Percentiles rank a stretch among this genome's conserved stretches.
Evolutionary conservation across 2,329 filamentous ascomycete genomes (phyloP).

Genomic region (Diaporthe sp.): DNA sequence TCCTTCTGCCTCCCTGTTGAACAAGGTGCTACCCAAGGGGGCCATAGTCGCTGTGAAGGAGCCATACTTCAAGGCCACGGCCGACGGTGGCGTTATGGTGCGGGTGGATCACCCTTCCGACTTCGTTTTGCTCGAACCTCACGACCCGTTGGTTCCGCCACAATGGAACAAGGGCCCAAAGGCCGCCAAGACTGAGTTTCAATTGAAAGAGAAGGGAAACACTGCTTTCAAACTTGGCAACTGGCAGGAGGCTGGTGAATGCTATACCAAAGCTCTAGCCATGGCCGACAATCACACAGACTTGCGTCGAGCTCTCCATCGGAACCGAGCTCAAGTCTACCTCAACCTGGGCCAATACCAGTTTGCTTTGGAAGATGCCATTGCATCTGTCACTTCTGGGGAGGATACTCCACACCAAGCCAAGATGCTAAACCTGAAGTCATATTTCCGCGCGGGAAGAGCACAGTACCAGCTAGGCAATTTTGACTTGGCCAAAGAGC

Average conservation of each 20-base stretch:
- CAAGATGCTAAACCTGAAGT: conserved; percentile 26
- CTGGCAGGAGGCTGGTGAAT: neutral
- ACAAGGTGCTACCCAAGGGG: conserved; percentile 50
- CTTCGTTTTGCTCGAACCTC: conserved; percentile 45
- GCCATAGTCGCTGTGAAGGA: conserved; percentile 53
- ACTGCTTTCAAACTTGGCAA: conserved; percentile 32
- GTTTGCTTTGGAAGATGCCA: neutral
- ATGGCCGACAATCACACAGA: neutral
- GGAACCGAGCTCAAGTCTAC: neutral
- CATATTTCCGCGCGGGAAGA: conserved; percentile 51
- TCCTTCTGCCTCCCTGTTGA: conserved; percentile 40
- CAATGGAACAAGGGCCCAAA: conserved; percentile 39
- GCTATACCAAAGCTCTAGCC: neutral
- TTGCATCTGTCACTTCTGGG: conserved; percentile 16
- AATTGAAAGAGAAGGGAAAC: conserved; percentile 43
- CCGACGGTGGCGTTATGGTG: conserved; percentile 49
- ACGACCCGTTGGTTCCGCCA: conserved; percentile 44
- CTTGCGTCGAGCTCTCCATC: neutral
- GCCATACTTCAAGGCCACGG: conserved; percentile 50
- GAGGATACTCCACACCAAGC: neutral
- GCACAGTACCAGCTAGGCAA: conserved; percentile 53
- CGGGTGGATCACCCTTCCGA: conserved; percentile 54
- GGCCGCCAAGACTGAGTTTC: conserved; percentile 39
- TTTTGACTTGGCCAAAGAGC: conserved; percentile 45
- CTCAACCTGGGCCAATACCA: neutral